Percentiles rank a stretch among this genome's conserved stretches.
Conservation (phyloP, 2,329 filamentous ascomycete genomes). For the Fusarium sp. region DNA sequence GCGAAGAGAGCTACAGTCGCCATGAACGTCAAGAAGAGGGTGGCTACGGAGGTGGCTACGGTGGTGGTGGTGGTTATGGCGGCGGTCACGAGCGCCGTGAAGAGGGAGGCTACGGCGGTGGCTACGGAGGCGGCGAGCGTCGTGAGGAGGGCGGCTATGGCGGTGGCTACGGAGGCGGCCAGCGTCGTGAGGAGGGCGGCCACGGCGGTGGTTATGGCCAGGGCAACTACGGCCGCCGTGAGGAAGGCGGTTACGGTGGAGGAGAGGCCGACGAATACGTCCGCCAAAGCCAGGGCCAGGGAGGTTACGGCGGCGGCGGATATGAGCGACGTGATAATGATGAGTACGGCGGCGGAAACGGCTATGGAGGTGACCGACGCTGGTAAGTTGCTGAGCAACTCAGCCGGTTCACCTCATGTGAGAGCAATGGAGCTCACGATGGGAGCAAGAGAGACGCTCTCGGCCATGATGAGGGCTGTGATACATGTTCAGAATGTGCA, state of each 20-base stretch:
- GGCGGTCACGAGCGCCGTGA: conserved; percentile 10
- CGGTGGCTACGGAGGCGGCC: conserved; percentile 23
- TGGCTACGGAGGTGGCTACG: conserved; percentile 33
- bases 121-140: conserved; percentile 19
- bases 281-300: conserved; percentile 37
- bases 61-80: conserved; percentile 20
- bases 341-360: conserved; percentile 26
- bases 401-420: neutral
- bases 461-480: neutral
- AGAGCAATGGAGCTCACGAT: neutral
- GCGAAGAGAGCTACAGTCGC: conserved; percentile 30
- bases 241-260: conserved; percentile 45
- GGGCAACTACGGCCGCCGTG: conserved; percentile 39
- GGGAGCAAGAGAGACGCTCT: neutral
- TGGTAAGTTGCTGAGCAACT: conserved; percentile 31
- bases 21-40: conserved; percentile 32
- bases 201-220: conserved; percentile 30
- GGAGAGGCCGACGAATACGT: conserved; percentile 40
- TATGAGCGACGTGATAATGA: conserved; percentile 25
- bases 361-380: conserved; percentile 42
- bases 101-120: conserved; percentile 22
- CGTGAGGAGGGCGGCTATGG: neutral
- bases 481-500: conserved; percentile 13
- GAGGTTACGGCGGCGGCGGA: conserved; percentile 21
- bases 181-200: conserved; percentile 35